Conservation (phyloP, 768 basidiomycete species). For the Gymnopilus junonius region DNA sequence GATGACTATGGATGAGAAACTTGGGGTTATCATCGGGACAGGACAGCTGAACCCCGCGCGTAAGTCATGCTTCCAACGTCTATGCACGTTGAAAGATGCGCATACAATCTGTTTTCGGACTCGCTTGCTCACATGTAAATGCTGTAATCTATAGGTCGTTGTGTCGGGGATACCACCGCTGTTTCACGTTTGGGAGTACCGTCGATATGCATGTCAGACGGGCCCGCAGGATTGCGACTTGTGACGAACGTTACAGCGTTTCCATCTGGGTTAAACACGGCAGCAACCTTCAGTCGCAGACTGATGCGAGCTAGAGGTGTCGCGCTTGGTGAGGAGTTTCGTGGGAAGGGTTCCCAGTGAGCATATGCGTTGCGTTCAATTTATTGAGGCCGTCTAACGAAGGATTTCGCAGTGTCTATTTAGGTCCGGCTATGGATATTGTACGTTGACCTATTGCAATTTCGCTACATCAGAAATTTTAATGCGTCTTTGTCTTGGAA, state of each 20-base stretch:
- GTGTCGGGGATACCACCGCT: conserved; percentile 50
- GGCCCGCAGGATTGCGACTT: conserved; percentile 49
- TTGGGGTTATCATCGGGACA: conserved; percentile 49
- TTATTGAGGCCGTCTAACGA: background rate
- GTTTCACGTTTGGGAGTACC: conserved; percentile 46
- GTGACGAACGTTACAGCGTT: conserved; percentile 51
- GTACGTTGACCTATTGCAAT: conserved; percentile 33
- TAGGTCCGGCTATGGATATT: conserved; percentile 62
- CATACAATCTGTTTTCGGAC: background rate
- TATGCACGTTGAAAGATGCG: background rate
- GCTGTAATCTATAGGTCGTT: conserved; percentile 39
- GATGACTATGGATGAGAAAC: conserved; percentile 51
- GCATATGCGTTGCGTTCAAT: conserved; percentile 5
- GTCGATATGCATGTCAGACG: conserved; percentile 52
- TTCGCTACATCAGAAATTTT: background rate
- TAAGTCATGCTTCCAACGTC: conserved; percentile 17
- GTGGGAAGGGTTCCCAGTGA: conserved; percentile 67
- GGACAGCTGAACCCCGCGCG: conserved; percentile 45
- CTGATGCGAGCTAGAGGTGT: conserved; percentile 66
- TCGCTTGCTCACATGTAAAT: background rate
- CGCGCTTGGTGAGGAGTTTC: conserved; percentile 69
- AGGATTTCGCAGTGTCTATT: conserved; percentile 37
- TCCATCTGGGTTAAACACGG: conserved; percentile 62
- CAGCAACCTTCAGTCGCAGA: conserved; percentile 58
- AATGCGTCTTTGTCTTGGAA: conserved; percentile 14